Base-by-base conservation (phyloP, 441 rosid genomes). In the Erodium trifolium region DNA sequence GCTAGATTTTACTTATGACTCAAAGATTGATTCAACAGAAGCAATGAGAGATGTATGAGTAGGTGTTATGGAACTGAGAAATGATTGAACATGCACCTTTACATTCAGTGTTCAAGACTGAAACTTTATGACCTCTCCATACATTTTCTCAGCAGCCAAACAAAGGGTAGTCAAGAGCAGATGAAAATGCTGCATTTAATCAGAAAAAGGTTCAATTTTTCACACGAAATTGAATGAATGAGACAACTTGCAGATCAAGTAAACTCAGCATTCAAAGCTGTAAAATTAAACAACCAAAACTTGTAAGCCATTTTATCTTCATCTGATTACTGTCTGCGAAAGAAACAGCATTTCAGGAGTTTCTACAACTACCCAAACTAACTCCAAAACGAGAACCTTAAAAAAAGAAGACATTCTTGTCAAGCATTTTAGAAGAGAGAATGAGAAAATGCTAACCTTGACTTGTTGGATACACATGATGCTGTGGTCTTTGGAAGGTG, bases 351-450 rank as follows among this genome's bases (percentile, higher is more conserved):
- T 10, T 45, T 45, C 51, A 45, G 12, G 51, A 11, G 51, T 45
- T 45, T 45, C 51, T 45, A 45, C 51, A 45, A 45, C 51, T 12
- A 45, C 51, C 51, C 14, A 10, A 45, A 10, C 51, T 64, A 74
- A 79, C 82, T 70, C 68, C 72, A 49, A 63, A 70, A 60, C 14
- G 0, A 2, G 37, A 27, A 13, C 55, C 57, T 65, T 37, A 16
- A 17, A 37, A 37, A 12, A 55, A 53, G 5, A 16, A 55, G 27
- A 16, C 62, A 55, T 55, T 55, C 62, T 16, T 55, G 62, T 16
- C 19, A 55, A 17, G 14, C 9, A 14, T 55, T 55, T 5, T 55
- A 5, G 3, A n/a, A 27, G 43, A 18, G 9, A 37, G 41, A 4
- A 5, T 5, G 41, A 37, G 41, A 37, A 37, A 37, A 37, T 37